A percentile compares a stretch with the other conserved stretches of the same genome.
Conservation (phyloP, 208 protist species). For the Acanthamoeba royreba region DNA sequence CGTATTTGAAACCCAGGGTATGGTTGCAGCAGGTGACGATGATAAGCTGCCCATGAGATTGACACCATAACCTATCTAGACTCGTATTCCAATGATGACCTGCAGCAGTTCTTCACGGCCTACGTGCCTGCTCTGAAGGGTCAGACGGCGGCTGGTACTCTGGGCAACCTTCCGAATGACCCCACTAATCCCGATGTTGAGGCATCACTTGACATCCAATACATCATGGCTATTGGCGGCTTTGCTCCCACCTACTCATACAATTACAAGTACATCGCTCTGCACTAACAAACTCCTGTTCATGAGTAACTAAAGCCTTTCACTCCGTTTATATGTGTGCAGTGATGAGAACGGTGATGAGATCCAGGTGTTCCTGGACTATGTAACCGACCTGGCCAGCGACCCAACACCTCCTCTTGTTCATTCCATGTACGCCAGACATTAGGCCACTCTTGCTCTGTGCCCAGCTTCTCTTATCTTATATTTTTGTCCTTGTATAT, state of each 20-base stretch:
- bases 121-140: constrained; percentile 17
- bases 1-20: constrained; percentile 49
- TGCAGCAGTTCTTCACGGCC: constrained; percentile 37
- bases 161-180: constrained; percentile 44
- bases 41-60: not conserved
- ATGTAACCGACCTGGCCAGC: constrained; percentile 48
- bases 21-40: not conserved
- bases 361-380: constrained; percentile 41
- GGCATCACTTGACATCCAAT: constrained; percentile 29
- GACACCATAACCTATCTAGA: not conserved
- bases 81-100: not conserved
- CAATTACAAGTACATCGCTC: constrained; percentile 23
- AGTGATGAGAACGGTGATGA: not conserved
- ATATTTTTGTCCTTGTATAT: not conserved
- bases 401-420: constrained; percentile 52
- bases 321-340: not conserved
- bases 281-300: not conserved
- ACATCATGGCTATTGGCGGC: constrained; percentile 36
- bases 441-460: not conserved
- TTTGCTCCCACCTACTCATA: constrained; percentile 45
- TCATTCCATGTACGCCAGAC: constrained; percentile 12
- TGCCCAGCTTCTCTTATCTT: not conserved
- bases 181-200: not conserved
- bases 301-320: not conserved
- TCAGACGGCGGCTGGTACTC: not conserved